Evolutionary conservation across 176 grass and related monocot species (phyloP).

Genomic region (Carex parvula): DNA sequence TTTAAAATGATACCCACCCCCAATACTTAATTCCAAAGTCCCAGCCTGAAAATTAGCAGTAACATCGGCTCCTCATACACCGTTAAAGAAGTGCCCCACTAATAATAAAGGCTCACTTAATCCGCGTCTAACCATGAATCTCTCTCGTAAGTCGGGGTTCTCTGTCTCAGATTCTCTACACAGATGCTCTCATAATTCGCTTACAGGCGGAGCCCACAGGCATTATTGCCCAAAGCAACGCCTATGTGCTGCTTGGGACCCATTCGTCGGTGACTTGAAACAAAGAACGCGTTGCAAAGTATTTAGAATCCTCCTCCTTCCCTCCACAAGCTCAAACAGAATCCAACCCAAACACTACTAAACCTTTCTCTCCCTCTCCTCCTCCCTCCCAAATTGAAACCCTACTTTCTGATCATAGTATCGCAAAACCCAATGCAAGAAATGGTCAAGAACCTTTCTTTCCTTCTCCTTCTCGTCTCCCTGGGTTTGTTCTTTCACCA

Average conservation of each 20-base stretch:
- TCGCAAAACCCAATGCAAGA: constrained; percentile 27
- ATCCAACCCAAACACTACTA: constrained; percentile 27
- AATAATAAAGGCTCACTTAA: background rate
- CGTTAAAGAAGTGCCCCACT: background rate
- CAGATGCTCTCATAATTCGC: background rate
- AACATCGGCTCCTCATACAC: background rate
- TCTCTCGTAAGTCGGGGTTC: background rate
- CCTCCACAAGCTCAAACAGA: constrained; percentile 21
- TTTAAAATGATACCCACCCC: too few species aligned
- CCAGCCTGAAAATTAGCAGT: too few species aligned
- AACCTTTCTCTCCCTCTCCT: constrained; percentile 19
- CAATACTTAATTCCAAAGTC: too few species aligned
- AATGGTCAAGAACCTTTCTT: constrained; percentile 28
- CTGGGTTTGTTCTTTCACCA: background rate
- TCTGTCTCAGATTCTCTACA: background rate
- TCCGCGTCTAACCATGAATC: background rate
- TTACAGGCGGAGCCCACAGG: background rate
- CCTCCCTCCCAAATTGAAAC: background rate
- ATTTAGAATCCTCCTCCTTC: background rate
- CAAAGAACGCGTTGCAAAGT: background rate
- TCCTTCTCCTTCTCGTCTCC: constrained; percentile 12
- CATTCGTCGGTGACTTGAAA: background rate
- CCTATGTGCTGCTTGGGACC: background rate
- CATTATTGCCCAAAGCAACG: background rate
- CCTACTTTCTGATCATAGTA: background rate